Percentiles rank a stretch among this genome's conserved stretches.
phyloP scores from a whole-genome alignment of 1,139 yeast genomes.

The Candida gigantensis region DNA sequence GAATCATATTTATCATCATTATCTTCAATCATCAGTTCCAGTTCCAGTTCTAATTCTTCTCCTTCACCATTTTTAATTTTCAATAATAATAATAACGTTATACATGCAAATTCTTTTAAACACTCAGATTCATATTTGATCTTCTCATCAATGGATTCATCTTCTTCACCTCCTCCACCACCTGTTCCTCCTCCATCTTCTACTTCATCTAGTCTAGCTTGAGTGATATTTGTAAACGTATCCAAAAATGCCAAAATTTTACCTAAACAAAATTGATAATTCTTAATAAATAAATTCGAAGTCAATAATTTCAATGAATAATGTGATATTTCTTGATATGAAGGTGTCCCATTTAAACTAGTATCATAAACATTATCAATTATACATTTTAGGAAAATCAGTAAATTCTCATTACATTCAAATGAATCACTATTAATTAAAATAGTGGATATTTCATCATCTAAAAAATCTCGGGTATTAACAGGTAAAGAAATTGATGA shows the following conservation, averaged over 20 bases:
- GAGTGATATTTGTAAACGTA: slow-evolving; percentile 28
- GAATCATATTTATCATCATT: slow-evolving; percentile 13
- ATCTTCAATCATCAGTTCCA: too few relatives aligned
- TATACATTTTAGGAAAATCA: slow-evolving; percentile 35
- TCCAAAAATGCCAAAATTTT: slow-evolving; percentile 39
- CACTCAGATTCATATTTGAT: slow-evolving; percentile 24
- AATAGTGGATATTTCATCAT: slow-evolving; percentile 23
- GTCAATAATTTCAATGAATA: slow-evolving; percentile 38
- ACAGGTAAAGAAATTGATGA: slow-evolving; percentile 5
- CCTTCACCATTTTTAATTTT: slow-evolving; percentile 33
- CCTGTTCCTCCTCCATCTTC: too few relatives aligned
- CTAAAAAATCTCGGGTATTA: slow-evolving; percentile 12
- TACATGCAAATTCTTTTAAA: slow-evolving; percentile 40
- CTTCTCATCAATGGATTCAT: too few relatives aligned
- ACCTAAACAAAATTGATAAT: slow-evolving; percentile 40
- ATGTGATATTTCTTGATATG: slow-evolving; percentile 26
- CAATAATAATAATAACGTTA: slow-evolving; percentile 34
- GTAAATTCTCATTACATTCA: slow-evolving; percentile 44
- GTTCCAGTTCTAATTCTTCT: too few relatives aligned
- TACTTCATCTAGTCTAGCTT: slow-evolving; percentile 11
- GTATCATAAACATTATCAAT: slow-evolving; percentile 29
- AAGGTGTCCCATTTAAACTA: slow-evolving; percentile 11
- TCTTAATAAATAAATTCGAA: slow-evolving; percentile 43
- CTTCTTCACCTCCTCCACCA: too few relatives aligned
- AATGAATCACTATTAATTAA: slow-evolving; percentile 40